Evolutionary conservation across 2,329 filamentous ascomycete species (phyloP).

Genomic region (Saccharata proteae): DNA sequence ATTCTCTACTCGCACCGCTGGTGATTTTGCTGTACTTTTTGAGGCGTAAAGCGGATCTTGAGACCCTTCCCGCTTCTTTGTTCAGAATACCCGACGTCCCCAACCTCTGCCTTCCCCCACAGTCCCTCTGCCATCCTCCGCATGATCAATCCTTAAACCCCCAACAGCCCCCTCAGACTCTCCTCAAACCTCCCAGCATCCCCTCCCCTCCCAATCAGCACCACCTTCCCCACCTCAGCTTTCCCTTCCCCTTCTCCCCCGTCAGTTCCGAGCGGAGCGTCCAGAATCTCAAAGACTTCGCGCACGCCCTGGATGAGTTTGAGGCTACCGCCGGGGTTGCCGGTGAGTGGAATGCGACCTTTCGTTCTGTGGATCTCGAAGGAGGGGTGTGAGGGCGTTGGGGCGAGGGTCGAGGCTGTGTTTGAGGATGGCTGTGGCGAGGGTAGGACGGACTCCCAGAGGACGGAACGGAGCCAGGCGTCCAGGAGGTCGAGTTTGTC

Average conservation of each 20-base stretch:
- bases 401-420: slow-evolving; percentile 9
- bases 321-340: slow-evolving; percentile 48
- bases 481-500: slow-evolving; percentile 56
- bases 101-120: no score
- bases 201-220: slow-evolving; percentile 11
- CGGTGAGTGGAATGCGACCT: slow-evolving; percentile 54
- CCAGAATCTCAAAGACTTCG: slow-evolving; percentile 85
- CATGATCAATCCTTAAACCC: no score
- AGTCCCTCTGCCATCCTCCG: no score
- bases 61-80: no score
- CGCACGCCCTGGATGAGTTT: slow-evolving; percentile 85
- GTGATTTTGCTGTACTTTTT: no score
- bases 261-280: slow-evolving; percentile 27
- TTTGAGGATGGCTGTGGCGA: slow-evolving; percentile 4
- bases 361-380: slow-evolving; percentile 87
- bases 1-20: no score
- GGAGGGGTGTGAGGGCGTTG: no score
- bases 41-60: no score
- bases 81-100: no score
- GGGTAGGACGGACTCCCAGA: slow-evolving; percentile 68
- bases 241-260: background rate
- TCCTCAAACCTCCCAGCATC: slow-evolving; percentile 7
- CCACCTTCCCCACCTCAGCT: slow-evolving; percentile 10
- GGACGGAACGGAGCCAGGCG: slow-evolving; percentile 65
- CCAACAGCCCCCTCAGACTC: slow-evolving; percentile 6